Conservation (phyloP, 495 filamentous ascomycete genomes). For the Coniosporium apollinis region DNA sequence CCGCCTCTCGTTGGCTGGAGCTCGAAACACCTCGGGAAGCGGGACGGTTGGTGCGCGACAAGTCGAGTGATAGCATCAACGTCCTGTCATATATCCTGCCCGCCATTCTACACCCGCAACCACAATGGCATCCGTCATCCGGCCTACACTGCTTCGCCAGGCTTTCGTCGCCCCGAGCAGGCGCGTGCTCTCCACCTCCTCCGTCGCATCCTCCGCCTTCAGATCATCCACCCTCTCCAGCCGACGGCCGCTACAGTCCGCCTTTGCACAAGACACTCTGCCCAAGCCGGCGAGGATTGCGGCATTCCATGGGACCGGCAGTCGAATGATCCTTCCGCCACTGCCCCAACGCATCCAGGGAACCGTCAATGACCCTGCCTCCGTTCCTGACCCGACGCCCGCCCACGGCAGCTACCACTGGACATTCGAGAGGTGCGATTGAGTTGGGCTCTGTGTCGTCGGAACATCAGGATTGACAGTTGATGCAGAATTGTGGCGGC, state of each 20-base stretch:
- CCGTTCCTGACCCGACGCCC: slow-evolving; percentile 51
- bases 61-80: too few relatives aligned
- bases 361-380: slow-evolving; percentile 72
- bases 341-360: slow-evolving; percentile 17
- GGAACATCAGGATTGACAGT: background rate
- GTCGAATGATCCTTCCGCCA: slow-evolving; percentile 27
- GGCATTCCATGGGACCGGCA: slow-evolving; percentile 25
- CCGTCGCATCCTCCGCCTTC: slow-evolving; percentile 13
- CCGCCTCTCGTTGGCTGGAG: too few relatives aligned
- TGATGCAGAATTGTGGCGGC: slow-evolving; percentile 45
- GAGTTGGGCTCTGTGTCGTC: background rate
- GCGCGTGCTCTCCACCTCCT: slow-evolving; percentile 14
- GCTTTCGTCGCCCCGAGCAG: slow-evolving; percentile 13
- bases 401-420: slow-evolving; percentile 93
- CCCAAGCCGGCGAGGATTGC: slow-evolving; percentile 18
- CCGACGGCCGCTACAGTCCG: slow-evolving; percentile 12
- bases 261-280: slow-evolving; percentile 9
- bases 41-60: too few relatives aligned
- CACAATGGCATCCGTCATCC: slow-evolving; percentile 25
- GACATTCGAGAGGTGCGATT: slow-evolving; percentile 71
- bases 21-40: too few relatives aligned
- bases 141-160: slow-evolving; percentile 21
- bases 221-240: slow-evolving; percentile 8
- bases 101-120: background rate
- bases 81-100: too few relatives aligned